Base-by-base conservation (phyloP, 108 stramenopile species). In the Cyclotella cryptica region DNA sequence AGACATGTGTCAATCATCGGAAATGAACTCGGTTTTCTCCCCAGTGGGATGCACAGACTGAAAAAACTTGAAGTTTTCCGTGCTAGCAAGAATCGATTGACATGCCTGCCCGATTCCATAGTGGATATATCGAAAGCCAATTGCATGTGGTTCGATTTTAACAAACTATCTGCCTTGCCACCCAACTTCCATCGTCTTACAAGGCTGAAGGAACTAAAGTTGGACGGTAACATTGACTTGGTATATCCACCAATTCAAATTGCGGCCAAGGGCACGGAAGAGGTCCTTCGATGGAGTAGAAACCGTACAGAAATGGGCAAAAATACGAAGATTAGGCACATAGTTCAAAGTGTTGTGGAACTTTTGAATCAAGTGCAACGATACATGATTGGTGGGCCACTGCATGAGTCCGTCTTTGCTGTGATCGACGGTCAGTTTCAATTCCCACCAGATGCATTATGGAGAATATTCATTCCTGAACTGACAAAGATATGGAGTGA, bases 261-360 rank as follows among this genome's bases (percentile, higher is more conserved):
- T 12, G 51, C 82, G 26, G 71, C 68, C 21, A 45, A 54, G 54
- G 85, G 85, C 9, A 68, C 81, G 11, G 72, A 77, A 57, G 72
- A 71, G 53, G 77, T 85, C 13, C 54, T 85, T 18, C 71, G 71
- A 24, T 85, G 85, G 85, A 85, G 85, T 46, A 71, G 77, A 28
- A 76, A 58, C 30, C 72, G 85, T 22, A 59, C 55, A 1, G 62
- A 69, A 13, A 60, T 53, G 53, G 51, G 52, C 10, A 72, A 72
- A 14, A 68, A 30, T 22, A 72, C 43, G 8, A 79, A 75, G 28
- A 72, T 80, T n/a, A 74, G 69, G 74, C 67, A 65, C 21, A 80
- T 84, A 12, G 74, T 84, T 13, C 66, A 80, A 19, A 80, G 69
- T 43, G 29, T 84, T 8, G 63, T 65, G 40, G 84, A 84, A 17